Evolutionary conservation across 108 stramenopile genomes (phyloP).

Genomic region (Ochromonas danica): DNA sequence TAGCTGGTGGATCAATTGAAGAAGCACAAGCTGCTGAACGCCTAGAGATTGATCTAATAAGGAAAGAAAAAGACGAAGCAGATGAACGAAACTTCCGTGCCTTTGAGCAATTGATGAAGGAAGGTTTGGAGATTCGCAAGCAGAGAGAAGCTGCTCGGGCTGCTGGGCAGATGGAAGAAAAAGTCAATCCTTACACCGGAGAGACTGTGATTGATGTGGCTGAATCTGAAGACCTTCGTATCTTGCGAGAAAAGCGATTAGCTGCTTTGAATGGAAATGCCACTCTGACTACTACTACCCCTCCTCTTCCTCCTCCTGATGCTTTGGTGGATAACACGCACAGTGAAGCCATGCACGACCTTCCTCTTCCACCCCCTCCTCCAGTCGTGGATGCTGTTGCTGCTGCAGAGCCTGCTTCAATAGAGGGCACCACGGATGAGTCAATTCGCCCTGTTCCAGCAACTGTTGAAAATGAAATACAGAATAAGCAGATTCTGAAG

Average conservation of each 20-base stretch:
- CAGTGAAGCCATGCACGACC: no score
- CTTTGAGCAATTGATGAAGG: conserved; percentile 20
- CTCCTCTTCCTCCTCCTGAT: no score
- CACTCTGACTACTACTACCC: not conserved
- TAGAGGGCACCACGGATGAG: not conserved
- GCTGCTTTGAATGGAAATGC: not conserved
- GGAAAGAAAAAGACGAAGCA: conserved; percentile 52
- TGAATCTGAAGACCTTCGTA: conserved; percentile 44
- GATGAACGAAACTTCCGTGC: conserved; percentile 49
- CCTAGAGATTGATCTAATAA: conserved; percentile 48
- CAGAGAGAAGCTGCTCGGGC: conserved; percentile 37
- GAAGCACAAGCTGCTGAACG: conserved; percentile 57
- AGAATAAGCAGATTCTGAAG: no score
- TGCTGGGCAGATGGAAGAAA: conserved; percentile 25
- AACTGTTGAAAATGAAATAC: not conserved
- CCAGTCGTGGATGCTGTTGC: not conserved
- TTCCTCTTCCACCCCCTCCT: not conserved
- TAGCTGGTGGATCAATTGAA: conserved; percentile 50
- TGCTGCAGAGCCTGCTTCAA: not conserved
- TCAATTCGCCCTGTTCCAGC: not conserved
- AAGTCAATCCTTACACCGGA: conserved; percentile 44
- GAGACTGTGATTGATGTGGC: conserved; percentile 42
- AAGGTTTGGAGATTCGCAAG: conserved; percentile 48
- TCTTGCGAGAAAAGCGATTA: conserved; percentile 35
- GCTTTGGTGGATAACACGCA: no score